Base-by-base conservation (phyloP, 2,329 filamentous ascomycete genomes). In the Ophiosphaerella korrae region DNA sequence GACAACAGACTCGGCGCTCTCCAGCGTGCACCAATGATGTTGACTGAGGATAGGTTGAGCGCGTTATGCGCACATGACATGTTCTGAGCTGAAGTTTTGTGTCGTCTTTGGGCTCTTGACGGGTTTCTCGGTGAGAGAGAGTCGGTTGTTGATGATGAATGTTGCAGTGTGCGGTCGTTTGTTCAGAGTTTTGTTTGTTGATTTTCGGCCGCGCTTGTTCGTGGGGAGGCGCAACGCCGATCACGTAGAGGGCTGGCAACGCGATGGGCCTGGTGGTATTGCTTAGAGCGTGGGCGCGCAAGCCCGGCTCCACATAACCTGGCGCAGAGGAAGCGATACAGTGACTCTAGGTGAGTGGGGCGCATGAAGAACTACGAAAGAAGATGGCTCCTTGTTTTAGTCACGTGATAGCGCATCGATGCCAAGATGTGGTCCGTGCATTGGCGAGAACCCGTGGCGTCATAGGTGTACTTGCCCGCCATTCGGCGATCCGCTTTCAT, bases 51-150 rank as follows among this genome's bases (percentile, higher is more conserved):
- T 35, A 35, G 24, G 36, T 23, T 6, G n/a, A 18, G 45, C 37
- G 45, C 45, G 38, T 42, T 42, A 36, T 42, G 38, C 45, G 45
- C 45, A 16, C 36, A 47, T 45, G 9, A n/a, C 26, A 14, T 42
- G 39, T 14, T 31, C 9, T 29, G 11, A 7, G 37, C 14, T 23
- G 37, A 23, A 8, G 37, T 39, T 24, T 18, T 12, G 2, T 21
- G 12, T 39, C 13, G 16, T 9, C 14, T n/a, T 36, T 36, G 8
- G n/a, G n/a, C 4, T 36, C n/a, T n/a, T n/a, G 34, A 36, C n/a
- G 34, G 7, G 18, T 36, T 34, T 12, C 34, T 29, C 6, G 2
- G 34, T 36, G 3, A 14, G 34, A 18, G 34, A n/a, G 11, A 29
- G 26, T 6, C 7, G 11, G 6, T 29, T 29, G 12, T 11, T 21